Base-by-base conservation (phyloP, 768 basidiomycete genomes). In the Cyclocybe aegerita region DNA sequence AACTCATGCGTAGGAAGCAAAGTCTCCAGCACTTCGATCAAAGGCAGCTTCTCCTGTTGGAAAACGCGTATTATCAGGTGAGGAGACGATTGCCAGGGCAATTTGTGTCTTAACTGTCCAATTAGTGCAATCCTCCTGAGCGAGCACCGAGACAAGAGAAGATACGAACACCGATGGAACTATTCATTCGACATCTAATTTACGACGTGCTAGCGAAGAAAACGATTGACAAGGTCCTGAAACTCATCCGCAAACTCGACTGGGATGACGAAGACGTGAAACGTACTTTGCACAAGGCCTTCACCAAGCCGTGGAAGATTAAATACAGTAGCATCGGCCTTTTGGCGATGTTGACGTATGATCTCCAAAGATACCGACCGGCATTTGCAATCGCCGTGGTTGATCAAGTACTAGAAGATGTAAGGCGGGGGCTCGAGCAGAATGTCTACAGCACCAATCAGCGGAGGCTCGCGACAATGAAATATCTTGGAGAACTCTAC, bases 221-320 rank as follows among this genome's bases (percentile, higher is more conserved):
- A 68, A 93, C 93, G 4, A 88, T 98, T 56, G 97, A 99, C 69
- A 97, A 97, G 64, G 95, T 97, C 8, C 76, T 98, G 48, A 93
- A 92, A 67, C 80, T 97, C 16, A 69, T 98, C 32, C 85, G 97
- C 42, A 98, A 96, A 69, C 78, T 98, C 40, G 88, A 98, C 60
- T 99, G 97, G 97, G 91, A 96, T n/a, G 85, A 92, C 64, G 66
- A 71, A 6, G 53, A 69, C 16, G 73, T 88, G 30, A 78, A 80
- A 35, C 77, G 77, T 23, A 81, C 80, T 16, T 75, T 98, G 6
- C 85, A 88, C 71, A 90, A 91, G 63, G 82, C 91, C 36, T 99
- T 99, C 72, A 91, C 90, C n/a, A 96, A 97, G 61, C 90, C 96
- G 2, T 97, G 96, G 94, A 98, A 98, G 66, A 81, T 98, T 70